Evolutionary conservation across 2,329 filamentous ascomycete genomes (phyloP).

Genomic region (Calonectria hongkongensis): DNA sequence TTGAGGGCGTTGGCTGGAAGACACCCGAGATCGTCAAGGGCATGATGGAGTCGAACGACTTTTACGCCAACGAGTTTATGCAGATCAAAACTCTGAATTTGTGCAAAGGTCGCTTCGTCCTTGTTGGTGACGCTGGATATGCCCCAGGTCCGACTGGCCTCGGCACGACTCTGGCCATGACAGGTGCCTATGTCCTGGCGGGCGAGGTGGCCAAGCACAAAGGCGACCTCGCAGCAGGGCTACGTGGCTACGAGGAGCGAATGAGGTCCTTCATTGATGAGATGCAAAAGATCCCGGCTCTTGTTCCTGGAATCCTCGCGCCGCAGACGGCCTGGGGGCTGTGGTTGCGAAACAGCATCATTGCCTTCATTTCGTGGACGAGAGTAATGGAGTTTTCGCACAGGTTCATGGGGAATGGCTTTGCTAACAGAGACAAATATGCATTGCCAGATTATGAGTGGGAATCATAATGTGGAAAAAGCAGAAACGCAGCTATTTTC

Average conservation of each 20-base stretch:
- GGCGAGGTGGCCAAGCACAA: conserved; percentile 62
- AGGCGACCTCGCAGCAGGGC: conserved; percentile 55
- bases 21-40: conserved; percentile 58
- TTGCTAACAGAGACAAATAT: conserved; percentile 54
- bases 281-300: conserved; percentile 57
- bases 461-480: background rate
- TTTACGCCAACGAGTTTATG: conserved; percentile 66
- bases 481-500: background rate
- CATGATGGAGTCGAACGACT: conserved; percentile 62
- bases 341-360: conserved; percentile 65
- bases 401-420: conserved; percentile 52
- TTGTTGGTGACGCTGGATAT: conserved; percentile 71
- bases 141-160: conserved; percentile 67
- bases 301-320: conserved; percentile 60
- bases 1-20: conserved; percentile 68
- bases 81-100: conserved; percentile 64
- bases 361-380: conserved; percentile 63
- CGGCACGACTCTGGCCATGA: conserved; percentile 67
- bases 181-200: conserved; percentile 71
- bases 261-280: conserved; percentile 65
- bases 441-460: conserved; percentile 62
- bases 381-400: conserved; percentile 55
- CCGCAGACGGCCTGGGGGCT: conserved; percentile 68
- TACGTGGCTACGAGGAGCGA: conserved; percentile 63
- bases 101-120: conserved; percentile 64